Base-by-base conservation (phyloP, 2,329 filamentous ascomycete genomes). In the Coniochaeta hoffmannii region DNA sequence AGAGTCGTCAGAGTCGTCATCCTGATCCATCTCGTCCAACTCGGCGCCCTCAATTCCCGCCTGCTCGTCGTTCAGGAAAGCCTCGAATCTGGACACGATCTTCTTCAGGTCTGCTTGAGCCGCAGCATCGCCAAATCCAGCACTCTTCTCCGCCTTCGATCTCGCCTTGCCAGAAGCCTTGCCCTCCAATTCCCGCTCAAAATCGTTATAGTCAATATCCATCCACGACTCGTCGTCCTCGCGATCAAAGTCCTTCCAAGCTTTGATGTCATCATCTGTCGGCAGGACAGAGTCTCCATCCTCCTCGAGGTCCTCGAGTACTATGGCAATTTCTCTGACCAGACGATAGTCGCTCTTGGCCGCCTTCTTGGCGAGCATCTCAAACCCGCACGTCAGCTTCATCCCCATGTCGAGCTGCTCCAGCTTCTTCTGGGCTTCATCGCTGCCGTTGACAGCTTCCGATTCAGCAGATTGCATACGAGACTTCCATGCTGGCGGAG, bases 31-130 rank as follows among this genome's bases (percentile, higher is more conserved):
- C 10, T 89, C 87, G 58, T 81, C 76, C 12, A 89, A 70, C 57
- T 90, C 85, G 0, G 86, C 89, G 0, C 91, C 93, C 50, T 96
- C 91, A 6, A 85, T 69, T 1, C 89, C 92, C 0, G 91, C 90
- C 49, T 80, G 81, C 11, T 95, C 88, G 63, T 97, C 90, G 55
- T 95, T 89, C 49, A 99, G 71, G 63, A 99, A 97, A 12, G 88
- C 78, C 65, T 97, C 91, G 65, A 99, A 97, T n/a, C 90, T 83
- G 50, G 89, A 87, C 0, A 99, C 94, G 68, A 97, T 96, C 65
- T 93, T 93, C 54, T 88, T 86, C 22, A 99, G 75, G 66, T 96
- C 88, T 4, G 85, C 83, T 64, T 92, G 85, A 0, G 86, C 82
- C 24, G 76, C 76, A 4, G 80, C 74, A 66, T 91, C 85, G 1